phyloP scores from a whole-genome alignment of 495 filamentous ascomycete species.

The Annulohypoxylon moriforme region DNA sequence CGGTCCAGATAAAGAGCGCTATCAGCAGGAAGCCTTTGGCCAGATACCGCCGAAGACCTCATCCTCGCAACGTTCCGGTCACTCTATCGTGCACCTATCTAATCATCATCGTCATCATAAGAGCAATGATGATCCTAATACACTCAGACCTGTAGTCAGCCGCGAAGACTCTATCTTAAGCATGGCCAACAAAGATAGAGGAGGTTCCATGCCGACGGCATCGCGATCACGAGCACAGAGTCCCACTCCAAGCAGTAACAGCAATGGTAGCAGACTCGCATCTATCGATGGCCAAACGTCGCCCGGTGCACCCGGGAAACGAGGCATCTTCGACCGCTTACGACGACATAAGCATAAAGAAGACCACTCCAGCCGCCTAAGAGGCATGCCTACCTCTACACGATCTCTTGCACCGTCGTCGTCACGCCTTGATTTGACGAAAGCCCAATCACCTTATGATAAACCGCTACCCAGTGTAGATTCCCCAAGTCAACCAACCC shows the following conservation, averaged over 20 bases:
- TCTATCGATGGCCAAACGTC: conserved; percentile 67
- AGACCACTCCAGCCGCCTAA: conserved; percentile 60
- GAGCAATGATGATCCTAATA: conserved; percentile 77
- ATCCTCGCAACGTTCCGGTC: conserved; percentile 62
- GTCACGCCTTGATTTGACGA: conserved; percentile 63
- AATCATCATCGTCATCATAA: conserved; percentile 78
- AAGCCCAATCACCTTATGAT: conserved; percentile 55
- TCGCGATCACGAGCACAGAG: conserved; percentile 72
- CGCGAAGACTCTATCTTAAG: conserved; percentile 74
- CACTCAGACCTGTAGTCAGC: conserved; percentile 70
- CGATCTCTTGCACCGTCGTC: conserved; percentile 63
- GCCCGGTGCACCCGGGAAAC: conserved; percentile 69
- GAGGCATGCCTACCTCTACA: conserved; percentile 66
- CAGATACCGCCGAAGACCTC: conserved; percentile 62
- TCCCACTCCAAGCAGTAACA: conserved; percentile 77
- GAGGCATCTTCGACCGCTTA: conserved; percentile 74
- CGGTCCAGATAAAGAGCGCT: conserved; percentile 75
- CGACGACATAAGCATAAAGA: conserved; percentile 70
- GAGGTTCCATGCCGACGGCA: conserved; percentile 55
- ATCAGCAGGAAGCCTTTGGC: conserved; percentile 56
- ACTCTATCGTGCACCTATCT: conserved; percentile 67
- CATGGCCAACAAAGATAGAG: conserved; percentile 59
- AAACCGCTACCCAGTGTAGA: conserved; percentile 55
- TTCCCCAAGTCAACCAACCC: conserved; percentile 14
- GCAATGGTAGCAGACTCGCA: conserved; percentile 61